These are phyloP conservation scores for Pseudoturritis turrita DNA, from an alignment of 345 rosid species.

Conservation along the genomic window DNA sequence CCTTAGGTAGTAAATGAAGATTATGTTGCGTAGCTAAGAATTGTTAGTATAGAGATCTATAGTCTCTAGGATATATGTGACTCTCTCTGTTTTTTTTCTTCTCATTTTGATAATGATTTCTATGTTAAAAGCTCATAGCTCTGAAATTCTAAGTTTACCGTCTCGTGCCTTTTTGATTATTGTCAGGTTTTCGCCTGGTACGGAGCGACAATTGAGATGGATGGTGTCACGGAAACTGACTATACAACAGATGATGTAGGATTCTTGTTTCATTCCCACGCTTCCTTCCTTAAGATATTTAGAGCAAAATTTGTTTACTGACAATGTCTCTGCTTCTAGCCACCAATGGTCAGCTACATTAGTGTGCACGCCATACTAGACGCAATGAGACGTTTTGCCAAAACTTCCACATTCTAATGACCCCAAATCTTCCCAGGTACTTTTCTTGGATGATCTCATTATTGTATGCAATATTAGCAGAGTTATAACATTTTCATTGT, in stretches of 20 bases:
- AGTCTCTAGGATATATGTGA: background rate
- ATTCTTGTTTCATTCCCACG: background rate
- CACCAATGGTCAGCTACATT: constrained; percentile 88
- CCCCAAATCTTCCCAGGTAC: constrained; percentile 55
- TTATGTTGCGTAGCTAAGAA: background rate
- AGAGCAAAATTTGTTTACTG: background rate
- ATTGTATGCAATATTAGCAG: background rate
- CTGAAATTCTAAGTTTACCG: background rate
- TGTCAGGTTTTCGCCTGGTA: constrained; percentile 87
- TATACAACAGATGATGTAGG: constrained; percentile 85
- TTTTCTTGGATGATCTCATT: background rate
- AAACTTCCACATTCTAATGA: constrained; percentile 50
- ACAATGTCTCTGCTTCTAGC: constrained; percentile 36
- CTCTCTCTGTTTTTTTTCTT: background rate
- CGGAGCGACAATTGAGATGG: constrained; percentile 92
- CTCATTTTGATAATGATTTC: background rate
- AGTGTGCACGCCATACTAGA: too few relatives aligned
- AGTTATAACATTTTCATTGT: background rate
- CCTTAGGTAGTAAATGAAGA: background rate
- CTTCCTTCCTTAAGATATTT: background rate
- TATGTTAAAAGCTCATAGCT: background rate
- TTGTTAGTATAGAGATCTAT: background rate
- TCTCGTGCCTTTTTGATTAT: background rate
- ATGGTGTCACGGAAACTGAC: constrained; percentile 80
- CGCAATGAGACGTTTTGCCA: constrained; percentile 62